Evolutionary conservation across 345 rosid genomes (phyloP), one percentile per base, ranked within the genome.

Genomic region (Cardiospermum halicacabum): DNA sequence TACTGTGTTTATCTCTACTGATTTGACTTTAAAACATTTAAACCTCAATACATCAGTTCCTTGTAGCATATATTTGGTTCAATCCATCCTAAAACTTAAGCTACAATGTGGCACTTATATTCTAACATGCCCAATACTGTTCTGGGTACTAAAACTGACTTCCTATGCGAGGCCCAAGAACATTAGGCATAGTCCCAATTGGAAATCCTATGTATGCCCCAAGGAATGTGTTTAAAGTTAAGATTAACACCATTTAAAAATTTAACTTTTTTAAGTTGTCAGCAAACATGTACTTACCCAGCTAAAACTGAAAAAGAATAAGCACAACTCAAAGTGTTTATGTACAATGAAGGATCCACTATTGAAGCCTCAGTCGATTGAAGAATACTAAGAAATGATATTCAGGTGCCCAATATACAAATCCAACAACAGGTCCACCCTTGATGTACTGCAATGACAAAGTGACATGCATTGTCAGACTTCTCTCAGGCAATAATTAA

Each of bases 341-440:
- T 78, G 77, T 81, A 72, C 73, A 68, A 42, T 9, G 34, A 39
- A n/a, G 67, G 43, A 53, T 72, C 86, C 77, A 84, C 37, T 84
- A 65, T 67, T 85, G 91, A 72, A 90, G 92, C 77, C 81, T 81
- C 74, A 90, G 79, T 50, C 91, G 92, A 74, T 88, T 88, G 70
- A 90, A 90, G 82, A 93, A 86, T 82, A 85, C 84, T 85, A 93
- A 83, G 82, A 86, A 88, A 73, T 88, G 97, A 80, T 90, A 84
- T 78, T 93, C 96, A 59, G 98, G 97, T 60, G 87, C 99, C 97
- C 99, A 90, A 54, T 87, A 87, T 30, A 90, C 82, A 70, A 93
- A 93, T 73, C 97, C 98, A 58, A 90, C 89, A 7, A 93, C 89
- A n/a, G 97, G 98, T 22, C 96, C 97, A 64, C 91, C 95, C 85